Evolutionary conservation across 2,329 filamentous ascomycete species (phyloP).

Genomic region (Septoria linicola): DNA sequence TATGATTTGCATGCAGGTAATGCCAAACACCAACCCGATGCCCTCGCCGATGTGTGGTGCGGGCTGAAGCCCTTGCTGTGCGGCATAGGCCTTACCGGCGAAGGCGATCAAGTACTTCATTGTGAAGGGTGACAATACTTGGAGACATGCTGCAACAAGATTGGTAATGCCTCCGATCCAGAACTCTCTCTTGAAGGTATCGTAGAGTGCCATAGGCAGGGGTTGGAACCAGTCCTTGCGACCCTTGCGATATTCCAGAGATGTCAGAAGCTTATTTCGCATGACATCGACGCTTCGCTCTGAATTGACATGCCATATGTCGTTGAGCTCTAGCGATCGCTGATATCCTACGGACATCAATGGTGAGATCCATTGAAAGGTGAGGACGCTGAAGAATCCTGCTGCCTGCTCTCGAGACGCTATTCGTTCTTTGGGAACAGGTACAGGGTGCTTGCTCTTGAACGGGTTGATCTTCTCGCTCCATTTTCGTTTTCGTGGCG

Average conservation of each 20-base stretch:
- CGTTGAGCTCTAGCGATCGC: constrained; percentile 75
- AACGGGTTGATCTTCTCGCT: constrained; percentile 55
- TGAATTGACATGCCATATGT: constrained; percentile 88
- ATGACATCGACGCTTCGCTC: constrained; percentile 69
- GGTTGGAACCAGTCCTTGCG: constrained; percentile 60
- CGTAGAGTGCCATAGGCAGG: constrained; percentile 76
- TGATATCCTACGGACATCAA: constrained; percentile 86
- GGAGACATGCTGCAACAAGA: constrained; percentile 65
- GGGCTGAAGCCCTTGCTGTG: constrained; percentile 49
- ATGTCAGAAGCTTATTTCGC: constrained; percentile 62
- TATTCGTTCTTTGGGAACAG: constrained; percentile 54
- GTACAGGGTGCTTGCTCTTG: constrained; percentile 52
- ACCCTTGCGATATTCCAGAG: constrained; percentile 70
- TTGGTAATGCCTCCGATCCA: constrained; percentile 78
- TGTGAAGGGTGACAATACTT: constrained; percentile 81
- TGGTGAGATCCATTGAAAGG: constrained; percentile 87
- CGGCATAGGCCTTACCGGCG: constrained; percentile 73
- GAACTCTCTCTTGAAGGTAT: constrained; percentile 83
- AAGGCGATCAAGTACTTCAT: constrained; percentile 85
- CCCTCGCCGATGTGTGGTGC: constrained; percentile 71
- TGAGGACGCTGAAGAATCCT: constrained; percentile 69
- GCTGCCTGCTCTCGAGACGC: constrained; percentile 71
- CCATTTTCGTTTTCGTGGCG: constrained; percentile 57
- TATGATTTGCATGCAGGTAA: constrained; percentile 79
- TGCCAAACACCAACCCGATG: constrained; percentile 78